phyloP scores from a whole-genome alignment of 78 protist species.

The Dictyostelium discoideum region DNA sequence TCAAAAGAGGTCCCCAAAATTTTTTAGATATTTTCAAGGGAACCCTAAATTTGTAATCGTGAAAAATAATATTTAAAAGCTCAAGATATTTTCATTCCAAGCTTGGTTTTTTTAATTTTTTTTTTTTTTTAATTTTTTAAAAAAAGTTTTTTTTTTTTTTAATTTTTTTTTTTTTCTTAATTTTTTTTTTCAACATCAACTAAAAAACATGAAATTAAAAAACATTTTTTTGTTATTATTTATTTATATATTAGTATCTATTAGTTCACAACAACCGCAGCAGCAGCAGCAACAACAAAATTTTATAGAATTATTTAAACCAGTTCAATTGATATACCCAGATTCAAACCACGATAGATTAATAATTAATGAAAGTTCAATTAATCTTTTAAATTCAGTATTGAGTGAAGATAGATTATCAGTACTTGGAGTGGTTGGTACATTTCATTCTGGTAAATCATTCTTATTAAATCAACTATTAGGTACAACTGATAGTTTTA shows the following conservation, averaged over 20 bases:
- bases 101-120: too few relatives aligned
- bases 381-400: slow-evolving; percentile 6
- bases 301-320: slow-evolving; percentile 12
- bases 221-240: too few relatives aligned
- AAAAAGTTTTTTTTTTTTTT: too few relatives aligned
- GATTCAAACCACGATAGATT: slow-evolving; percentile 30
- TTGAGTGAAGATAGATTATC: slow-evolving; percentile 1
- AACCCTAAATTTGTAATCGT: too few relatives aligned
- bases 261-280: neutral
- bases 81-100: too few relatives aligned
- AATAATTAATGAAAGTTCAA: slow-evolving; percentile 29
- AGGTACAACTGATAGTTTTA: slow-evolving; percentile 47
- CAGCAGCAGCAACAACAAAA: neutral
- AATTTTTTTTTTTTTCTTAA: too few relatives aligned
- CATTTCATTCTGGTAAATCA: slow-evolving; percentile 62
- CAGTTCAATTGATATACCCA: slow-evolving; percentile 54
- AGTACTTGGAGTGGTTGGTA: slow-evolving; percentile 59
- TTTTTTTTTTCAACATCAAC: too few relatives aligned
- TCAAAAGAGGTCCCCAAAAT: too few relatives aligned
- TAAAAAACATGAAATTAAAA: neutral
- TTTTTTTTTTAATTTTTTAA: too few relatives aligned
- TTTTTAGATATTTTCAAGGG: too few relatives aligned
- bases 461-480: slow-evolving; percentile 49
- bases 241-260: neutral
- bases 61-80: too few relatives aligned